Base-by-base conservation (phyloP, 2,329 filamentous ascomycete species). In the Aureobasidium sp. region DNA sequence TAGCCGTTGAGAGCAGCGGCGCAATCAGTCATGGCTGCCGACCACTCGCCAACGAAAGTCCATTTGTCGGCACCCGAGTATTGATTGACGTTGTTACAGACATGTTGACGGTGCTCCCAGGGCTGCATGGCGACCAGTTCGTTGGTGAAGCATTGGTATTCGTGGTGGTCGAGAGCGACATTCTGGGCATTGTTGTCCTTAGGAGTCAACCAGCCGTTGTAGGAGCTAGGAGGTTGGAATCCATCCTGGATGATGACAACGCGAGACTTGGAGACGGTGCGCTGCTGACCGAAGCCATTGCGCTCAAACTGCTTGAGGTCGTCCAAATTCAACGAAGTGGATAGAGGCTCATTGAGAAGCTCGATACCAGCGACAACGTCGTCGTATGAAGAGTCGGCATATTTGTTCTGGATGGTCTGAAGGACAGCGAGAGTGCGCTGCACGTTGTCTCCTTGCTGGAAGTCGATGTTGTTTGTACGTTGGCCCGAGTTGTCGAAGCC, bases 31-130 rank as follows among this genome's bases (percentile, higher is more conserved):
- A 87, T 81, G 15, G 85, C 86, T 24, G 79, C 85, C 1, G 82
- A 83, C 85, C 86, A 89, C 70, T 89, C 86, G 45, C 86, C 86
- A 5, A 87, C 81, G 60, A 88, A 76, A n/a, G 82, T 81, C 79
- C 82, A 86, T 71, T 88, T 88, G 71, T 88, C 84, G 5, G 78
- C 76, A 35, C 77, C 75, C 7, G 73, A 70, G 63, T 83, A 84
- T 8, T 72, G 69, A 2, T 71, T 69, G 2, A 77, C 78, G 66
- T 81, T 80, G 58, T 76, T 77, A 74, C 85, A 89, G 57, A 82
- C 84, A 31, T 75, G 73, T 62, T 79, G 73, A 40, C 82, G 73
- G 66, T 89, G 86, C 61, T 82, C 69, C 65, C 76, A 74, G 4
- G 79, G 78, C 39, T 75, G 72, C 70, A 82, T 72, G 24, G 77